A percentile compares a stretch with the other conserved stretches of the same genome.
Evolutionary conservation across 306 rosid genomes (phyloP).

Genomic region (Boehmeria nivea): DNA sequence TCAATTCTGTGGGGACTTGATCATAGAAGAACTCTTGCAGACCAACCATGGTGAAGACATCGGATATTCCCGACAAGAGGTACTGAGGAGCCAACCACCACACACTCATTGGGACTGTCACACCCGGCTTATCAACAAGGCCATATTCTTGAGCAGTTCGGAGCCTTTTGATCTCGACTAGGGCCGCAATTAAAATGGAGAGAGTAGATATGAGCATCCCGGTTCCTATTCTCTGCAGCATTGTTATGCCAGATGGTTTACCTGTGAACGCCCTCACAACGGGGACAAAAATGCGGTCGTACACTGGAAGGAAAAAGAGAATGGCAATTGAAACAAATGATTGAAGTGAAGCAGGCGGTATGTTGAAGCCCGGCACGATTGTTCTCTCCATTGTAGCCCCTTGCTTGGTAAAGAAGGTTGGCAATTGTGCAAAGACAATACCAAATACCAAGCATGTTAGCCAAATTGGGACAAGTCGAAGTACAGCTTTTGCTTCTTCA

Average conservation of each 20-base stretch:
- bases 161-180: constrained; percentile 52
- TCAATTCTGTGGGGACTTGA: constrained; percentile 56
- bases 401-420: constrained; percentile 53
- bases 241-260: constrained; percentile 56
- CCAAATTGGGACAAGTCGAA: constrained; percentile 42
- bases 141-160: constrained; percentile 45
- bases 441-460: constrained; percentile 38
- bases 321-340: constrained; percentile 17
- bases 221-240: constrained; percentile 62
- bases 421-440: constrained; percentile 36
- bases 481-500: constrained; percentile 47
- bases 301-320: constrained; percentile 39
- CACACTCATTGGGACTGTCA: constrained; percentile 57
- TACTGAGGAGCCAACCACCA: constrained; percentile 79
- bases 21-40: constrained; percentile 77
- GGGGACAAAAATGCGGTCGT: constrained; percentile 55
- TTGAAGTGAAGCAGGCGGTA: constrained; percentile 67
- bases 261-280: constrained; percentile 41
- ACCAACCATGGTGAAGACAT: constrained; percentile 62
- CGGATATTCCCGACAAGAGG: constrained; percentile 43
- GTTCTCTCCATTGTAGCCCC: constrained; percentile 54
- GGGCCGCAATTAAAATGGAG: constrained; percentile 43
- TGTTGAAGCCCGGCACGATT: constrained; percentile 30
- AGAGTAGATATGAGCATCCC: constrained; percentile 46
- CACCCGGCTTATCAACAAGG: constrained; percentile 44